Evolutionary conservation across 2,329 filamentous ascomycete species (phyloP), one percentile per base, ranked within the genome.

Genomic region (Bimuria novae-zelandiae): DNA sequence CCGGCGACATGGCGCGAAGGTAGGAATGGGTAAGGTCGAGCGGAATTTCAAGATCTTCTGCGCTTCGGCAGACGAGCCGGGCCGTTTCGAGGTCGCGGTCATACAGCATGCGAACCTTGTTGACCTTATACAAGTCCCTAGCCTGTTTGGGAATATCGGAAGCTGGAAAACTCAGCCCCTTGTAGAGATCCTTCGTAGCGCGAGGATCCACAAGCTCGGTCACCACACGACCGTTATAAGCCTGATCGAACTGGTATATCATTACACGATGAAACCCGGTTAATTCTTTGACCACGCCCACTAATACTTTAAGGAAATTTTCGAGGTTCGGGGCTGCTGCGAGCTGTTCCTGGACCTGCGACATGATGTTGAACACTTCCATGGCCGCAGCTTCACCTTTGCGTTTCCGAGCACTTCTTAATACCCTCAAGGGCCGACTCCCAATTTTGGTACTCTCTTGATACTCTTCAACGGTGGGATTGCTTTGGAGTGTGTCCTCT

Each of bases 251-350:
- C 70, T 96, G 90, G 65, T 96, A 96, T 1, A 96, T 83, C 89
- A 96, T 92, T 42, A 96, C 90, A 11, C 92, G 88, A 67, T 96
- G 92, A 59, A 96, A 96, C 0, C 92, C 91, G 0, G 91, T 95
- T 43, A 96, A 71, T 66, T 96, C 92, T 67, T 95, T 96, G 29
- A 96, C 84, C 7, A 96, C 88, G 0, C 91, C 91, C 0, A 93
- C 89, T 3, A 94, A 75, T 5, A 92, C 86, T 63, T 94, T 93
- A 32, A 96, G 77, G 54, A 96, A 90, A 1, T 73, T 79, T 1
- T 91, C 86, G 0, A 96, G 76, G 54, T 82, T 87, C 0, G 85
- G 79, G 1, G 91, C 89, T 22, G 85, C 83, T 4, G 89, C 84
- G 11, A 96, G 78, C 70, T 96, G 92, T 63, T 96, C 90, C 69